These are phyloP conservation scores for Globisporangium recalcitrans DNA, from an alignment of 352 stramenopile species.

Conservation along the genomic window DNA sequence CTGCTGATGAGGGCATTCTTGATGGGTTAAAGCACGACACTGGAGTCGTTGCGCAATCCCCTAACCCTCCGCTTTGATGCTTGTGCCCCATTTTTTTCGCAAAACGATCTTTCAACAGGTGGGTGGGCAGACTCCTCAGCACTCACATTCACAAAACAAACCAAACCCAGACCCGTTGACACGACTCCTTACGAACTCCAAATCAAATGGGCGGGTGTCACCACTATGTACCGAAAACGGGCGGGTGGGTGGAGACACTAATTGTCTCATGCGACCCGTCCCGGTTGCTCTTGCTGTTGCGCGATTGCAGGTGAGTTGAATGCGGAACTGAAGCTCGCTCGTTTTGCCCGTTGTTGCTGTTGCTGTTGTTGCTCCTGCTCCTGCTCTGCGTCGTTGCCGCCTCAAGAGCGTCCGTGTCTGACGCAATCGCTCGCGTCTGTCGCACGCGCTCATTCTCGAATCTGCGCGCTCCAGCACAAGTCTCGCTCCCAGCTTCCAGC, in stretches of 20 bases:
- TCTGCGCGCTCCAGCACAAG: conserved; percentile 44
- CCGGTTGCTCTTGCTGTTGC: conserved; percentile 1
- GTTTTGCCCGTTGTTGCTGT: neutral
- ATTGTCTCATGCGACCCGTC: conserved; percentile 12
- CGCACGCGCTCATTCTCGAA: conserved; percentile 59
- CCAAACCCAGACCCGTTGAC: neutral
- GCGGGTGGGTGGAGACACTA: neutral
- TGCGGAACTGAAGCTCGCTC: conserved; percentile 9
- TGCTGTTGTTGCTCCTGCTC: too few relatives aligned
- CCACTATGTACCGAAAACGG: conserved; percentile 1
- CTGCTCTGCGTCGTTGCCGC: conserved; percentile 1
- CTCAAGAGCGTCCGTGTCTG: conserved; percentile 1
- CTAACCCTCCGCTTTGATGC: conserved; percentile 10
- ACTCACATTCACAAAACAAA: too few relatives aligned
- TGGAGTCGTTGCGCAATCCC: conserved; percentile 13
- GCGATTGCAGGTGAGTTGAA: conserved; percentile 6
- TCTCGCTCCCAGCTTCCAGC: conserved; percentile 2
- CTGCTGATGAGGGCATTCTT: too few relatives aligned
- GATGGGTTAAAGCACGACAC: neutral
- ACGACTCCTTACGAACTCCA: neutral
- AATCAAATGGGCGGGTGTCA: neutral
- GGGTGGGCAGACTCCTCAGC: too few relatives aligned
- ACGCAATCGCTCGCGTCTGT: conserved; percentile 9
- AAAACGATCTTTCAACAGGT: conserved; percentile 7
- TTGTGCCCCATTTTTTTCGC: conserved; percentile 10